Percentiles rank a stretch among this genome's conserved stretches.
Evolutionary conservation across 1,284 basidiomycete genomes (phyloP).

Genomic region (Veloporphyrellus conicus): DNA sequence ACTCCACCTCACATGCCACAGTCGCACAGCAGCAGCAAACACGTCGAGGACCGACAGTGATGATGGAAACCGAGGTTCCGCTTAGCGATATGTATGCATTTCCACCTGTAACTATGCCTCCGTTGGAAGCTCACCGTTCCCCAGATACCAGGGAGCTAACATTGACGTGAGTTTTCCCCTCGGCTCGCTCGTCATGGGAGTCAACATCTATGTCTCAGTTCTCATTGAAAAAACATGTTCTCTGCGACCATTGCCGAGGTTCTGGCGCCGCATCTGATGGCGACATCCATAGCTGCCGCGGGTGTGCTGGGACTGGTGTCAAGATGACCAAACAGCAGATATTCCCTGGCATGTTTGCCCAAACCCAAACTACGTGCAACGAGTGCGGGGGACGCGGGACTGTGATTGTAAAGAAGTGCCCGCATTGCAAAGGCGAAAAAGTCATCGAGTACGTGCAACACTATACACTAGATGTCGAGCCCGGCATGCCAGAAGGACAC

Average conservation of each 20-base stretch:
- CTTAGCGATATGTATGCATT: conserved; percentile 73
- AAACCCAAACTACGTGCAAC: conserved; percentile 73
- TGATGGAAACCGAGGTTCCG: conserved; percentile 84
- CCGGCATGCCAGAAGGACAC: conserved; percentile 86
- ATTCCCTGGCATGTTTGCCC: conserved; percentile 90
- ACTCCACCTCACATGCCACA: conserved; percentile 1
- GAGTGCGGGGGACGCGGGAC: conserved; percentile 82
- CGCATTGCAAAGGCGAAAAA: conserved; percentile 79
- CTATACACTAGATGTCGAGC: conserved; percentile 77
- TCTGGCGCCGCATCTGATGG: conserved; percentile 82
- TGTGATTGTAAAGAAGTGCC: conserved; percentile 71
- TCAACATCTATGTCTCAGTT: conserved; percentile 54
- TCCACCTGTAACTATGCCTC: neutral
- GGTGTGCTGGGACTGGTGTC: conserved; percentile 81
- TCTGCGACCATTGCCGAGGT: conserved; percentile 91
- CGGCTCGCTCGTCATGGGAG: neutral
- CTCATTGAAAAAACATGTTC: conserved; percentile 80
- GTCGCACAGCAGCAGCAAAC: conserved; percentile 45
- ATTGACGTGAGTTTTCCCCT: conserved; percentile 61
- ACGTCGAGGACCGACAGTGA: conserved; percentile 76
- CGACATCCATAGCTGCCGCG: conserved; percentile 78
- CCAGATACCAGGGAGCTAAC: conserved; percentile 70
- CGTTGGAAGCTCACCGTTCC: conserved; percentile 10
- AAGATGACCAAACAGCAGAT: conserved; percentile 87
- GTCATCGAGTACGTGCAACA: conserved; percentile 80